Conservation (phyloP, 2,329 filamentous ascomycete species). For the Paramyrothecium roridum region DNA sequence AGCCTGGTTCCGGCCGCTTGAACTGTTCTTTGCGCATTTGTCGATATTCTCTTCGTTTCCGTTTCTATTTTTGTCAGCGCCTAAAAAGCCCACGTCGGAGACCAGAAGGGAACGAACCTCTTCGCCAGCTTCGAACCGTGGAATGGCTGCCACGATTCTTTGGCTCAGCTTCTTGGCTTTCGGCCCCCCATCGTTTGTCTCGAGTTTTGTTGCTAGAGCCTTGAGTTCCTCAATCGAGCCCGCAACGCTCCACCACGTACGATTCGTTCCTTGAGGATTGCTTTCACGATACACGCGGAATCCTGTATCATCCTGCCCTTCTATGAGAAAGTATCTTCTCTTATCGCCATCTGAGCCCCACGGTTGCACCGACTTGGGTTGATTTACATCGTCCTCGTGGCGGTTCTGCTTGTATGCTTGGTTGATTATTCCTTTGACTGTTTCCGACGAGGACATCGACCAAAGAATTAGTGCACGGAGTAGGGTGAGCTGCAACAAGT, state of each 20-base stretch:
- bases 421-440: slow-evolving; percentile 76
- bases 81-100: not conserved
- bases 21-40: slow-evolving; percentile 83
- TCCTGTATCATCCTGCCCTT: slow-evolving; percentile 89
- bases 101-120: slow-evolving; percentile 54
- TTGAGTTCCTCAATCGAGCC: slow-evolving; percentile 85
- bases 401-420: slow-evolving; percentile 85
- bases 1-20: slow-evolving; percentile 80
- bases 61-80: slow-evolving; percentile 60
- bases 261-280: slow-evolving; percentile 71
- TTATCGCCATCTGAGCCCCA: slow-evolving; percentile 91
- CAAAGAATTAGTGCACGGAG: slow-evolving; percentile 82
- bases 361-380: slow-evolving; percentile 82
- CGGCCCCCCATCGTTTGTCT: slow-evolving; percentile 72
- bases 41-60: slow-evolving; percentile 88
- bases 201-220: slow-evolving; percentile 71
- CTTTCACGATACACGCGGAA: slow-evolving; percentile 95
- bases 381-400: slow-evolving; percentile 75
- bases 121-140: slow-evolving; percentile 89
- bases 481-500: slow-evolving; percentile 64
- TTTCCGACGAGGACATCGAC: slow-evolving; percentile 85
- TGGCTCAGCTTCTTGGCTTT: slow-evolving; percentile 75
- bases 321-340: slow-evolving; percentile 88
- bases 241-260: slow-evolving; percentile 91
- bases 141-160: slow-evolving; percentile 75